Evolutionary conservation across 2,329 filamentous ascomycete species (phyloP), one percentile per base, ranked within the genome.

Genomic region (Zasmidium citrigriseum): DNA sequence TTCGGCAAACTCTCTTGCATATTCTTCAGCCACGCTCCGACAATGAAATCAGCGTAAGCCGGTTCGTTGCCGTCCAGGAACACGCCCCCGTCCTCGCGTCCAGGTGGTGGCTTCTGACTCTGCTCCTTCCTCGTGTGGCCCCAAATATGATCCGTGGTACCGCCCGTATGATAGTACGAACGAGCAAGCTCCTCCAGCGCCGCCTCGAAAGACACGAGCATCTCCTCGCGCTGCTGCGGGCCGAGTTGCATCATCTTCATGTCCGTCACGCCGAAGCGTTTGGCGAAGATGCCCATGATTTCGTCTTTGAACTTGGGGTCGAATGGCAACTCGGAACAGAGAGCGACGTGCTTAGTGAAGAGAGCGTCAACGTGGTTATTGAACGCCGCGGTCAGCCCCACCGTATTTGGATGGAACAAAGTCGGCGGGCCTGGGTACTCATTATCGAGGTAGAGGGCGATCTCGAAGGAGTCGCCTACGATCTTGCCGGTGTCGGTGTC

Each of bases 391-490:
- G 82, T 74, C 4, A 66, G 14, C 9, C 65, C 68, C 1, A 63
- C 69, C 1, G 71, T 70, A 41, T 73, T 68, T 0, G 70, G 49
- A 0, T 80, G 80, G 64, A 87, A 83, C 1, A 88, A 75, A 0
- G 78, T 73, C 1, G 79, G 79, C 0, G 77, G 69, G 25, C 70
- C 57, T 0, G 83, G 82, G 55, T 83, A 86, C 0, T 69, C 76
- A 1, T 77, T 72, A 22, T 88, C 79, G 1, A 89, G 76, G 64
- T 87, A 83, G 23, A 80, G 71, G 5, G 86, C 86, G 59, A 89
- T 89, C 53, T 88, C 86, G 66, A 87, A 86, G 2, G 85, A 84
- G 72, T 89, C 86, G 4, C 86, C 86, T 2, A 88, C 55, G 0
- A 76, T 52, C 0, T 71, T 58, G 4, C 66, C 67, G 0, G 78